Conservation (phyloP, 768 basidiomycete genomes). For the Pisolithus microcarpus region DNA sequence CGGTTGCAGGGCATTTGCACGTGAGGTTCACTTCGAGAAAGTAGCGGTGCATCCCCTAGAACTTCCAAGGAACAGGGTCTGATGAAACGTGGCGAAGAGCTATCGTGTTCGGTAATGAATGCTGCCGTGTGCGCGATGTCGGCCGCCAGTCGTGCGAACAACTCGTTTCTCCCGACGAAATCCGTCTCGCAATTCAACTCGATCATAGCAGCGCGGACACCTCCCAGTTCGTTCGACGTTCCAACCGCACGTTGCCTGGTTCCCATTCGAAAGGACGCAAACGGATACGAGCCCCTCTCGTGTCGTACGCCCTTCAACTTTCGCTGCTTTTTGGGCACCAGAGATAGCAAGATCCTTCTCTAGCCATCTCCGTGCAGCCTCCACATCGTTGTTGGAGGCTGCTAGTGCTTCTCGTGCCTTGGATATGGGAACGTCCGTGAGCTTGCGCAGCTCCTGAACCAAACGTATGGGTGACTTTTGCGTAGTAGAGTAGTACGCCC, state of each 20-base stretch:
- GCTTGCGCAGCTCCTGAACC: conserved; percentile 80
- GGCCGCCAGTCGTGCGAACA: conserved; percentile 69
- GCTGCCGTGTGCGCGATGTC: conserved; percentile 83
- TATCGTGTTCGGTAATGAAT: conserved; percentile 52
- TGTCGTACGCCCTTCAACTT: conserved; percentile 68
- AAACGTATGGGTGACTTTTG: conserved; percentile 64
- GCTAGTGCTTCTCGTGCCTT: conserved; percentile 86
- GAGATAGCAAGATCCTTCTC: conserved; percentile 62
- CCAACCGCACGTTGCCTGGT: conserved; percentile 26
- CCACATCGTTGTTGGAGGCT: conserved; percentile 65
- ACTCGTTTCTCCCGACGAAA: conserved; percentile 82
- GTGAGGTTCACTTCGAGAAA: conserved; percentile 31
- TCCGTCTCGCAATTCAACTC: conserved; percentile 97
- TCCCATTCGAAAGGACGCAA: conserved; percentile 64
- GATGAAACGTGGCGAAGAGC: conserved; percentile 31
- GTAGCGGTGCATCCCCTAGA: conserved; percentile 60
- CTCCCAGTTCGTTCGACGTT: conserved; percentile 29
- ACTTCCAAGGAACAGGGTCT: conserved; percentile 44
- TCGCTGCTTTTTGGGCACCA: conserved; percentile 76
- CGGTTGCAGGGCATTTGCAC: conserved; percentile 40
- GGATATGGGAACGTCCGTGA: conserved; percentile 71
- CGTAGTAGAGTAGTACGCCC: conserved; percentile 43
- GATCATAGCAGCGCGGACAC: conserved; percentile 75
- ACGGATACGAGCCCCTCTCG: conserved; percentile 75
- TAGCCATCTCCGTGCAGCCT: conserved; percentile 74